These are phyloP conservation scores for Lactarius evosmus DNA, from an alignment of 768 basidiomycete species.

Conservation along the genomic window DNA sequence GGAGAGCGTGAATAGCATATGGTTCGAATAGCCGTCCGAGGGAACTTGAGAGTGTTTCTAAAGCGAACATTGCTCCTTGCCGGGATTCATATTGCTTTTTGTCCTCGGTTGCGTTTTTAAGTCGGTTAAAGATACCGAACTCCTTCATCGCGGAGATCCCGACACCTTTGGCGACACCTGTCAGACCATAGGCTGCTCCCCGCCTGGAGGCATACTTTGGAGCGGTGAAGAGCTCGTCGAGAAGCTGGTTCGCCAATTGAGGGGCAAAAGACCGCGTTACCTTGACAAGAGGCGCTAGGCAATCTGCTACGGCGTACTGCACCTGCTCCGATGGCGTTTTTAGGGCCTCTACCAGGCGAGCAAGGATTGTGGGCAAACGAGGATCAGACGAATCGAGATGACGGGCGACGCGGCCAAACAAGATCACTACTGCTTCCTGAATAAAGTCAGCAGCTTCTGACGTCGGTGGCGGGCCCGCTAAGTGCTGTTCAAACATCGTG, in stretches of 20 bases:
- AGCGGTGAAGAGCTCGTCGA: slow-evolving; percentile 71
- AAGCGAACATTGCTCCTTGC: slow-evolving; percentile 93
- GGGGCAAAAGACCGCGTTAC: slow-evolving; percentile 59
- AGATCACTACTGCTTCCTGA: slow-evolving; percentile 92
- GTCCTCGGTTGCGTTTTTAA: slow-evolving; percentile 77
- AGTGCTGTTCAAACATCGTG: slow-evolving; percentile 73
- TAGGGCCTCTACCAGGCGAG: slow-evolving; percentile 82
- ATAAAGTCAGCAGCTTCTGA: slow-evolving; percentile 81
- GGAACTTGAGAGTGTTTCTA: slow-evolving; percentile 85
- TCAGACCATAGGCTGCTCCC: slow-evolving; percentile 96
- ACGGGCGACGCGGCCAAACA: slow-evolving; percentile 88
- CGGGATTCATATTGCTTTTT: slow-evolving; percentile 85
- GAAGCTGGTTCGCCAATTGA: slow-evolving; percentile 68
- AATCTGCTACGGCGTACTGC: slow-evolving; percentile 94
- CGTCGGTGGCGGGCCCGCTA: slow-evolving; percentile 46
- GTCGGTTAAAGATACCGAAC: slow-evolving; percentile 68
- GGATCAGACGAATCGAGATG: slow-evolving; percentile 77
- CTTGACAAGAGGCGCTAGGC: slow-evolving; percentile 81
- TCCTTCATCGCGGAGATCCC: slow-evolving; percentile 86
- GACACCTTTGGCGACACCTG: slow-evolving; percentile 88
- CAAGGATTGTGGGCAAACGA: slow-evolving; percentile 78
- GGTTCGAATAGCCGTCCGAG: slow-evolving; percentile 93
- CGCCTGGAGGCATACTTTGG: slow-evolving; percentile 90
- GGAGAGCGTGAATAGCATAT: slow-evolving; percentile 81
- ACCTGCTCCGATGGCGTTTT: slow-evolving; percentile 96